Conservation (phyloP, 768 basidiomycete genomes). For the Sporobolomyces pararoseus region DNA sequence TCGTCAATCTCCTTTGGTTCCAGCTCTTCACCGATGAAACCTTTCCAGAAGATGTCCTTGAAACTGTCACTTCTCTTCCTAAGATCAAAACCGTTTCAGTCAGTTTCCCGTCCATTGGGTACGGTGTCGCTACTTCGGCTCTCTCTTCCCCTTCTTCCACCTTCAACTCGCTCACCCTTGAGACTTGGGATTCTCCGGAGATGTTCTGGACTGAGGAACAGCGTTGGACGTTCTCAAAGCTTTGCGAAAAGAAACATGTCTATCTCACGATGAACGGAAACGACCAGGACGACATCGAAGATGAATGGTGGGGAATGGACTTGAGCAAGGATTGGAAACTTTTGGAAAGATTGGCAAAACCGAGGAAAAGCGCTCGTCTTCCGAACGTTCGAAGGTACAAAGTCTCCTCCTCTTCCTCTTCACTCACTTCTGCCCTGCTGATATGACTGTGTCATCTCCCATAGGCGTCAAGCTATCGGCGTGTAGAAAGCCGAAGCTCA, state of each 20-base stretch:
- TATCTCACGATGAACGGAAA: background rate
- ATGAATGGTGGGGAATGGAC: background rate
- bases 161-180: background rate
- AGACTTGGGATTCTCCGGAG: constrained; percentile 4
- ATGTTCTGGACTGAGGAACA: background rate
- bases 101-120: background rate
- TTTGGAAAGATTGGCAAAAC: background rate
- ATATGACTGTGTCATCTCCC: no score
- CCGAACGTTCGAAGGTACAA: no score
- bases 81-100: background rate
- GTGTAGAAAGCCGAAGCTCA: no score
- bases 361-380: no score
- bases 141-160: background rate
- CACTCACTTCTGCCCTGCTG: no score
- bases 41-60: background rate
- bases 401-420: no score
- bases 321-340: constrained; percentile 1
- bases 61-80: background rate
- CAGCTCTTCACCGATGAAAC: background rate
- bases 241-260: background rate
- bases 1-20: constrained; percentile 11
- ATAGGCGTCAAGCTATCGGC: no score
- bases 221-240: background rate
- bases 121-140: background rate
- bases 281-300: constrained; percentile 14